A percentile compares a stretch with the other conserved stretches of the same genome.
These are phyloP conservation scores for Daldinia concentrica DNA, from an alignment of 495 filamentous ascomycete genomes.

Conservation along the genomic window DNA sequence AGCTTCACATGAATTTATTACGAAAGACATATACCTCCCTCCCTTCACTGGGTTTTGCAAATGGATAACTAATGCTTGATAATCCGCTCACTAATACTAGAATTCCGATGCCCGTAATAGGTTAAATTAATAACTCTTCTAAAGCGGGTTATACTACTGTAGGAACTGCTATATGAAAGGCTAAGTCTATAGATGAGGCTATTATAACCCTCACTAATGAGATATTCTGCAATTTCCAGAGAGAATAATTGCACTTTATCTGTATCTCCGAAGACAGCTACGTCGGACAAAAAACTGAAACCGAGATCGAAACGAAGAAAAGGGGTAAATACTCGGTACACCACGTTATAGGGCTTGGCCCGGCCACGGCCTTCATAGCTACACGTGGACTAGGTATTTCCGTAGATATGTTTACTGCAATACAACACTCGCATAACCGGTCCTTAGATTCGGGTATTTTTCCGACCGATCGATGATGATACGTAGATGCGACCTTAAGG, in stretches of 20 bases:
- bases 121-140: background rate
- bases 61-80: background rate
- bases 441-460: background rate
- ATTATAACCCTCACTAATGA: background rate
- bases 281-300: background rate
- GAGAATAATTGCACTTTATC: background rate
- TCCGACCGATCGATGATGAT: conserved; percentile 1
- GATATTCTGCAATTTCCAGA: background rate
- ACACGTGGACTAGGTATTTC: background rate
- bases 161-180: background rate
- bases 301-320: conserved; percentile 1
- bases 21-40: background rate
- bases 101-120: background rate
- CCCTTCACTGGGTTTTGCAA: background rate
- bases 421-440: background rate
- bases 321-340: background rate
- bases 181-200: background rate
- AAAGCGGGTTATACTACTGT: background rate
- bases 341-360: background rate
- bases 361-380: background rate
- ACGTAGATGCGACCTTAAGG: background rate
- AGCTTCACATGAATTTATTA: background rate
- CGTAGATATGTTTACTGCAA: background rate
- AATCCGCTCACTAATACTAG: background rate
- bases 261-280: background rate